Base-by-base conservation (phyloP, 129 eudicot genomes). In the Lonicera japonica region DNA sequence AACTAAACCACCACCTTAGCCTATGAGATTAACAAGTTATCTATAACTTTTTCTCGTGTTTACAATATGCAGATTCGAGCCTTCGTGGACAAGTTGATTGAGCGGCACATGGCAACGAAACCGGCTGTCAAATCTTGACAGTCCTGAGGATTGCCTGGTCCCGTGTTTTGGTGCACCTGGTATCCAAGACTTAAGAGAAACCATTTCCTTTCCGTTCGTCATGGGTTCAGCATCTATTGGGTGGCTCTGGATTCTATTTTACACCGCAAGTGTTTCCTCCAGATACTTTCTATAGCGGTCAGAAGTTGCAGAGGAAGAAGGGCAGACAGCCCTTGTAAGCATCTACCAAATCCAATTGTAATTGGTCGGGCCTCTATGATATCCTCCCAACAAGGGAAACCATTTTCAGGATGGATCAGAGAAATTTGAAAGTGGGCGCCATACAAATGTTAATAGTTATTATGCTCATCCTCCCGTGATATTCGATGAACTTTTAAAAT, bases 31-130 rank as follows among this genome's bases (percentile, higher is more conserved):
- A 29, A 29, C 36, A 6, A 6, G 36, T 29, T 29, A 29, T 29
- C 6, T 29, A 6, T 29, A 6, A 29, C 36, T 29, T 29, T 29
- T 29, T 29, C 65, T 20, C 21, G n/a, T 20, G 11, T 71, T 59
- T 64, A 0, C 23, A 56, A 68, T 38, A 16, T 64, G 70, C 87
- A 94, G 99, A 94, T 94, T 70, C 91, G 99, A 34, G 96, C 95
- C 21, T 94, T 88, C 61, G 99, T 94, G 82, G 99, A 88, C 86
- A 79, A 18, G 76, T 70, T 94, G 76, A 83, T 94, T 54, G 96
- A 85, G 72, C 81, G 92, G 65, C 95, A 88, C 75, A 84, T 87
- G 95, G 64, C 86, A 34, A 55, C 10, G 68, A 85, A 79, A 76
- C 71, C 79, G 41, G 86, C 64, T 41, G 67, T 58, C 38, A 94